Percentiles rank a stretch among this genome's conserved stretches.
Evolutionary conservation across 352 stramenopile genomes (phyloP).

Genomic region (Pythium volutum): DNA sequence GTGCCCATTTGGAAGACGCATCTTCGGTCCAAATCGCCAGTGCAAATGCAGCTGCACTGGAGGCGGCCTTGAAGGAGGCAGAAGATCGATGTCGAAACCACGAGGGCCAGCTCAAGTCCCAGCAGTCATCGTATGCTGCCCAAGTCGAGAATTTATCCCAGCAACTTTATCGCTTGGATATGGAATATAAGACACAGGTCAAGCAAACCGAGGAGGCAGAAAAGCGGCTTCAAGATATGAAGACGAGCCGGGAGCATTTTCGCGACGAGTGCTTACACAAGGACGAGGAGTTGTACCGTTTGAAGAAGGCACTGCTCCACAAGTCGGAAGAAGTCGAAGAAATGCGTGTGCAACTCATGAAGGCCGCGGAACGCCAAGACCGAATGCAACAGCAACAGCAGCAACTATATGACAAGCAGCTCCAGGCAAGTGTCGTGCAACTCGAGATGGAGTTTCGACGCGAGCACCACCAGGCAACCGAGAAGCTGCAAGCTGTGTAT

Average conservation of each 20-base stretch:
- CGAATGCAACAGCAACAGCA: slow-evolving; percentile 55
- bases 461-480: slow-evolving; percentile 40
- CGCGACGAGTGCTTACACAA: slow-evolving; percentile 40
- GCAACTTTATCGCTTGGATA: not conserved
- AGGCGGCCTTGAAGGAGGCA: slow-evolving; percentile 23
- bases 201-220: slow-evolving; percentile 38
- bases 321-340: slow-evolving; percentile 53
- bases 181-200: not conserved
- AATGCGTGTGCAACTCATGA: slow-evolving; percentile 41
- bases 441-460: slow-evolving; percentile 74
- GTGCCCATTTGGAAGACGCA: not conserved
- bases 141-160: not conserved
- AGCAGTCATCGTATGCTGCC: not conserved
- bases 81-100: not conserved
- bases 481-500: slow-evolving; percentile 45
- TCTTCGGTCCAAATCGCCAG: slow-evolving; percentile 4
- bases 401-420: slow-evolving; percentile 50
- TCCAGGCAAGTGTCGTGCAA: slow-evolving; percentile 51
- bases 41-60: not conserved
- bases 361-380: slow-evolving; percentile 50
- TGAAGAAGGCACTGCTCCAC: slow-evolving; percentile 40
- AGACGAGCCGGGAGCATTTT: slow-evolving; percentile 42
- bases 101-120: not conserved
- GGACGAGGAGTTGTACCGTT: slow-evolving; percentile 50
- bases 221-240: slow-evolving; percentile 43